Conservation (phyloP, 176 grass and related monocot genomes). For the Zoysia japonica region DNA sequence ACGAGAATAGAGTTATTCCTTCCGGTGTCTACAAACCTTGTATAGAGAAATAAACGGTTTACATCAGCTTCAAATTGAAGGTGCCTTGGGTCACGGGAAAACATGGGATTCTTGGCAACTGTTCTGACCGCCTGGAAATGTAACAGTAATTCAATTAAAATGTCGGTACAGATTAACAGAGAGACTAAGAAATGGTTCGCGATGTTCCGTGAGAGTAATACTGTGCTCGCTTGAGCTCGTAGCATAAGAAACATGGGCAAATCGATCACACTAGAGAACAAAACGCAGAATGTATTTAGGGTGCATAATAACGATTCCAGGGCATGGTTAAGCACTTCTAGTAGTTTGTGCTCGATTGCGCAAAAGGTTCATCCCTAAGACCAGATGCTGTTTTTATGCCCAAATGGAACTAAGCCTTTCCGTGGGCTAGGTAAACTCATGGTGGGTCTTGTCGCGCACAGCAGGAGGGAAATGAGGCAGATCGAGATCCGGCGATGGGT, state of each 20-base stretch:
- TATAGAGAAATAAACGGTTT: constrained; percentile 89
- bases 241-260: background rate
- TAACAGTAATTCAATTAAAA: constrained; percentile 16
- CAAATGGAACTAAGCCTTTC: too few species aligned
- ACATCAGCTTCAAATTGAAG: constrained; percentile 89
- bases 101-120: constrained; percentile 59
- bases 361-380: background rate
- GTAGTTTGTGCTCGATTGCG: background rate
- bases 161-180: background rate
- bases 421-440: background rate
- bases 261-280: constrained; percentile 14
- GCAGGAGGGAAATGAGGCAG: constrained; percentile 1
- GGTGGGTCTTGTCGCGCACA: background rate
- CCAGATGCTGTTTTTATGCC: background rate
- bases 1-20: background rate
- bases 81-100: constrained; percentile 80
- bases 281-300: background rate
- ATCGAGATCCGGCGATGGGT: constrained; percentile 34
- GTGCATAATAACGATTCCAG: background rate
- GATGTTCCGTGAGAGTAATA: background rate
- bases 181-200: background rate
- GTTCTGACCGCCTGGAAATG: constrained; percentile 66
- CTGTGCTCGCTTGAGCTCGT: background rate
- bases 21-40: constrained; percentile 55
- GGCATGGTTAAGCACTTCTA: background rate